These are phyloP conservation scores for Iberis pinnata DNA, from an alignment of 345 rosid genomes.

Conservation along the genomic window DNA sequence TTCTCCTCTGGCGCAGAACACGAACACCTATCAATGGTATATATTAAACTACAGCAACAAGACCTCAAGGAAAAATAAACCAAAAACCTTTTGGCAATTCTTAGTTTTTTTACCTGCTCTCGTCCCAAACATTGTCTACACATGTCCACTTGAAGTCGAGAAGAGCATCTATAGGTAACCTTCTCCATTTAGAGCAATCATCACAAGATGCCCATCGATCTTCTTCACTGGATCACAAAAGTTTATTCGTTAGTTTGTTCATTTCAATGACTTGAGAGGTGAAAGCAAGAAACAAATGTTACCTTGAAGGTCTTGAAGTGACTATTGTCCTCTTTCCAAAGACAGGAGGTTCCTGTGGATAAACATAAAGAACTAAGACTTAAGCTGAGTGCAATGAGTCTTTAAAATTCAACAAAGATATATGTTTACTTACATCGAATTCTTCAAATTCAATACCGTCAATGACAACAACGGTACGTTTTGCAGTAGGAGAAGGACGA, in stretches of 20 bases:
- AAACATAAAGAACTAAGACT: conserved; percentile 27
- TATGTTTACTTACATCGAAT: conserved; percentile 62
- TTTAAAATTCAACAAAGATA: background rate
- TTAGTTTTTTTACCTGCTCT: conserved; percentile 58
- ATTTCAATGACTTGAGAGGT: background rate
- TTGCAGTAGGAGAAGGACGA: conserved; percentile 63
- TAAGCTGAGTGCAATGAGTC: conserved; percentile 3
- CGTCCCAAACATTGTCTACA: conserved; percentile 67
- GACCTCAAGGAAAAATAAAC: too few species aligned
- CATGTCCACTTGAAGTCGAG: conserved; percentile 78
- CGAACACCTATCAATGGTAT: conserved; percentile 39
- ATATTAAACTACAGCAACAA: conserved; percentile 4
- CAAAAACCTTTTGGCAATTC: too few species aligned
- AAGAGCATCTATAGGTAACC: conserved; percentile 59
- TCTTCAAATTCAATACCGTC: conserved; percentile 88
- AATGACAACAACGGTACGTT: conserved; percentile 45
- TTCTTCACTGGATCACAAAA: conserved; percentile 40
- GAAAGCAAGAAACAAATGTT: conserved; percentile 23
- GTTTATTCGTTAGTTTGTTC: background rate
- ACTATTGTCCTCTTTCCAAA: conserved; percentile 80
- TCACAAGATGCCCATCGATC: conserved; percentile 90
- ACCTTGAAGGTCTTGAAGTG: conserved; percentile 55
- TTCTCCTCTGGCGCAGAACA: conserved; percentile 63
- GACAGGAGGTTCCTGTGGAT: conserved; percentile 74
- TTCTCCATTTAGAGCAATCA: conserved; percentile 81